Evolutionary conservation across 2,329 filamentous ascomycete species (phyloP).

Genomic region (Paracorniculantispora psalliotae): DNA sequence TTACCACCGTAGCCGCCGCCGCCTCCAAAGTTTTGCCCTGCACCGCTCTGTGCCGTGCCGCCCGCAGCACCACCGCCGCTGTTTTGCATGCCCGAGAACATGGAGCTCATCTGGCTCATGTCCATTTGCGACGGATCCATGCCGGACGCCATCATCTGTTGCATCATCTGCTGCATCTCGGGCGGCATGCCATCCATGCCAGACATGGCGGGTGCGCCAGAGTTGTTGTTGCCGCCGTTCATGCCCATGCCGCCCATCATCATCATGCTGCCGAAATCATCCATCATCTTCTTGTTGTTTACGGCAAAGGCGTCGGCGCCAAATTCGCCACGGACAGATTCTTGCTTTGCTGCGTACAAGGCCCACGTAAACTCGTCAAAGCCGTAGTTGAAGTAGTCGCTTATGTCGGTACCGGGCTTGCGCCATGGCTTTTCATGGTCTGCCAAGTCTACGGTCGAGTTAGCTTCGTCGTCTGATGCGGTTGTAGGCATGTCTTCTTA

Average conservation of each 20-base stretch:
- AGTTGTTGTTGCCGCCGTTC: conserved; percentile 29
- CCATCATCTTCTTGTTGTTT: conserved; percentile 74
- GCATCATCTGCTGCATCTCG: conserved; percentile 66
- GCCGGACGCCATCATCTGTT: conserved; percentile 62
- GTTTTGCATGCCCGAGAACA: conserved; percentile 56
- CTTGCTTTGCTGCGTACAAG: conserved; percentile 85
- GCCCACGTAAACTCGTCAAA: conserved; percentile 99
- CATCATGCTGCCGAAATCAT: conserved; percentile 64
- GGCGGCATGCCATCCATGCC: conserved; percentile 60
- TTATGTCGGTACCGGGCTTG: conserved; percentile 86
- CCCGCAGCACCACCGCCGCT: conserved; percentile 36
- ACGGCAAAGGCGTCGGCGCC: conserved; percentile 58
- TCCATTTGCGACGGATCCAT: conserved; percentile 66
- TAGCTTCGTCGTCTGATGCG: conserved; percentile 8
- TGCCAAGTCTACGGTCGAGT: conserved; percentile 49
- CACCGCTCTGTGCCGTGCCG: conserved; percentile 39
- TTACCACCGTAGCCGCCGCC: conserved; percentile 48
- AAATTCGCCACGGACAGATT: conserved; percentile 70
- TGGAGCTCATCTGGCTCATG: conserved; percentile 50
- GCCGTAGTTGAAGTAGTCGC: conserved; percentile 98
- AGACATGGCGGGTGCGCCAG: conserved; percentile 38
- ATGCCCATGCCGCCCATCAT: conserved; percentile 48
- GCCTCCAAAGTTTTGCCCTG: conserved; percentile 47
- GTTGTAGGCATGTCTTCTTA: conserved; percentile 22
- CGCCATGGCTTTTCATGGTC: conserved; percentile 93